phyloP scores from a whole-genome alignment of 768 basidiomycete species.

The Lactifluus rugatus region DNA sequence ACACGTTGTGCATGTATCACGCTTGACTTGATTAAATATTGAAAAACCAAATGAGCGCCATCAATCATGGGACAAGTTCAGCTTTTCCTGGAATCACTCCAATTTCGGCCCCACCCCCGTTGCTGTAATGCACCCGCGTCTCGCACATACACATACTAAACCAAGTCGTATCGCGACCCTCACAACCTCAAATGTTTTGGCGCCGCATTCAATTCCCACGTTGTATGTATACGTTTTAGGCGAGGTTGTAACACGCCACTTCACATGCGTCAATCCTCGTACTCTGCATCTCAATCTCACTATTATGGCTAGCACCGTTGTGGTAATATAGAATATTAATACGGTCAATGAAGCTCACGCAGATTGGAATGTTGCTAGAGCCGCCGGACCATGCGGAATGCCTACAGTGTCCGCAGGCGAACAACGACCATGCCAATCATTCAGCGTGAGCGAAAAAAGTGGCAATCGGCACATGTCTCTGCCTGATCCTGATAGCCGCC shows the following conservation, averaged over 20 bases:
- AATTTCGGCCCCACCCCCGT: background rate
- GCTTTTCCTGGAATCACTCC: background rate
- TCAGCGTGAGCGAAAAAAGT: background rate
- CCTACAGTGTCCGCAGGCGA: background rate
- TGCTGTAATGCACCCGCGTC: background rate
- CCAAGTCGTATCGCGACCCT: background rate
- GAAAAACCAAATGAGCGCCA: background rate
- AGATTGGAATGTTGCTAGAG: background rate
- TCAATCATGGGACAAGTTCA: constrained; percentile 1
- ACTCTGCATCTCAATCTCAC: background rate
- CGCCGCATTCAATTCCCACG: background rate
- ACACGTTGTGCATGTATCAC: constrained; percentile 11
- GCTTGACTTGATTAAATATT: background rate
- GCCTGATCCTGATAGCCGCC: background rate
- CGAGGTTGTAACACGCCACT: background rate
- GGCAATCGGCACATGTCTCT: background rate
- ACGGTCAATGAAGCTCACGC: background rate
- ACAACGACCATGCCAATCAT: constrained; percentile 7
- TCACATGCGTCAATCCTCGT: constrained; percentile 8
- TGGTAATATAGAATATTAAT: background rate
- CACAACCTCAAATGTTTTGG: background rate
- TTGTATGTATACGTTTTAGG: background rate
- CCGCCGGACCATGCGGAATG: background rate
- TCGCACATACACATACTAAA: background rate
- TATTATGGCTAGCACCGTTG: background rate